Percentiles rank a stretch among this genome's conserved stretches.
phyloP scores from a whole-genome alignment of 208 protist species.

The Trypanosomatidae sp. region DNA sequence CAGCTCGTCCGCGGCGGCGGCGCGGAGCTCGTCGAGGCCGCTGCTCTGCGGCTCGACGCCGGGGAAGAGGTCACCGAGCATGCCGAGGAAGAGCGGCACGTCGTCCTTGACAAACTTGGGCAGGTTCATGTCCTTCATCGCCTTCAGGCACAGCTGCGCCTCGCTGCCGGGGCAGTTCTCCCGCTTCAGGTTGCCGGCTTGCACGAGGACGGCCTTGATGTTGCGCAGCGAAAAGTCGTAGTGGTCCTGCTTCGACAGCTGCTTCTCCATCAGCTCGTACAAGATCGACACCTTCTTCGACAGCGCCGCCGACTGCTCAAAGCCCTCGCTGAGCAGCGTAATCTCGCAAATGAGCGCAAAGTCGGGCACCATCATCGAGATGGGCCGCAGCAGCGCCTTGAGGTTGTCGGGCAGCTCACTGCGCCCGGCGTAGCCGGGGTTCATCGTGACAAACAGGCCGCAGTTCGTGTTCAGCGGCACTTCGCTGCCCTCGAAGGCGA shows the following conservation, averaged over 20 bases:
- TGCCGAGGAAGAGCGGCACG: conserved; percentile 90
- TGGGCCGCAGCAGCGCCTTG: conserved; percentile 95
- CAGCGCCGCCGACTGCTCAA: conserved; percentile 89
- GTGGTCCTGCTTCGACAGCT: conserved; percentile 97
- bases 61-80: conserved; percentile 96
- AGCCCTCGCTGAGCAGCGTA: conserved; percentile 95
- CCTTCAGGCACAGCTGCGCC: conserved; percentile 92
- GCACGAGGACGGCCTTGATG: conserved; percentile 94
- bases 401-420: conserved; percentile 98
- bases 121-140: conserved; percentile 95
- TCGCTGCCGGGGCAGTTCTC: conserved; percentile 86
- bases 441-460: conserved; percentile 99
- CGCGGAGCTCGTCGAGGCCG: conserved; percentile 76
- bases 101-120: conserved; percentile 97
- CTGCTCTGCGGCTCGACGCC: conserved; percentile 67
- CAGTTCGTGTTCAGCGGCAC: conserved; percentile 94
- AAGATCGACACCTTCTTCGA: conserved; percentile 95
- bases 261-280: conserved; percentile 94
- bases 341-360: conserved; percentile 97
- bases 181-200: conserved; percentile 91
- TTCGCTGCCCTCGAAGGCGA: conserved; percentile 91
- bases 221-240: conserved; percentile 98
- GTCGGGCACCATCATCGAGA: conserved; percentile 98
- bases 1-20: conserved; percentile 69
- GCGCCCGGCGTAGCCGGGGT: conserved; percentile 97